Conservation (phyloP, 2,329 filamentous ascomycete species). For the Penicillium thymicola region DNA sequence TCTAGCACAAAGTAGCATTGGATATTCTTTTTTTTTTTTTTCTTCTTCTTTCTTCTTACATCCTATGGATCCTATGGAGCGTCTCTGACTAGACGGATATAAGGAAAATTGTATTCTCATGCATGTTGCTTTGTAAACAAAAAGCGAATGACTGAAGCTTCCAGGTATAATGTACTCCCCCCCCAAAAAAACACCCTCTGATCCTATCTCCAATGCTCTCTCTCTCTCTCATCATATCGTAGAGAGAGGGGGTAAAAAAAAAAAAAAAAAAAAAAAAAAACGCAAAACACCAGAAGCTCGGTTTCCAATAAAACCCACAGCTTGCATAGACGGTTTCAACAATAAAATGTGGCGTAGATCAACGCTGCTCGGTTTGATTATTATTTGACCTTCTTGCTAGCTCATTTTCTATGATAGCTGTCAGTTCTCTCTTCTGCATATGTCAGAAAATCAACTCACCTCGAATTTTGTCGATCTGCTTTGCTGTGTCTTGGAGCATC, state of each 20-base stretch:
- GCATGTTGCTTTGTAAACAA: conserved; percentile 1
- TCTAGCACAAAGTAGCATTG: too few relatives aligned
- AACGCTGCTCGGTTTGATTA: background rate
- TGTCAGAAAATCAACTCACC: conserved; percentile 2
- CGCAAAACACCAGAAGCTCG: background rate
- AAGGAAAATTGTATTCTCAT: conserved; percentile 5
- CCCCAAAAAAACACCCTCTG: background rate
- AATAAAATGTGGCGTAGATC: background rate
- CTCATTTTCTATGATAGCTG: conserved; percentile 9
- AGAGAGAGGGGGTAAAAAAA: background rate
- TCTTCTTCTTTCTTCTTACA: background rate
- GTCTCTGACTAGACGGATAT: background rate
- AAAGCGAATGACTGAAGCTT: conserved; percentile 1
- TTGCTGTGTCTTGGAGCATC: conserved; percentile 6
- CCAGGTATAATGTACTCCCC: conserved; percentile 2
- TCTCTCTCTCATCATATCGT: background rate
- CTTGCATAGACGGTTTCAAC: background rate
- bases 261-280: background rate
- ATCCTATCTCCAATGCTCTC: conserved; percentile 2
- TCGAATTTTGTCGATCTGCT: conserved; percentile 9
- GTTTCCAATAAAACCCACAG: background rate
- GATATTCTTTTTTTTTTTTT: background rate
- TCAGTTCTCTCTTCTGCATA: conserved; percentile 6
- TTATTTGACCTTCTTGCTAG: background rate
- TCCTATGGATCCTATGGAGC: background rate